These are phyloP conservation scores for Sporothrix humicola DNA, from an alignment of 2,329 filamentous ascomycete species.

Conservation along the genomic window DNA sequence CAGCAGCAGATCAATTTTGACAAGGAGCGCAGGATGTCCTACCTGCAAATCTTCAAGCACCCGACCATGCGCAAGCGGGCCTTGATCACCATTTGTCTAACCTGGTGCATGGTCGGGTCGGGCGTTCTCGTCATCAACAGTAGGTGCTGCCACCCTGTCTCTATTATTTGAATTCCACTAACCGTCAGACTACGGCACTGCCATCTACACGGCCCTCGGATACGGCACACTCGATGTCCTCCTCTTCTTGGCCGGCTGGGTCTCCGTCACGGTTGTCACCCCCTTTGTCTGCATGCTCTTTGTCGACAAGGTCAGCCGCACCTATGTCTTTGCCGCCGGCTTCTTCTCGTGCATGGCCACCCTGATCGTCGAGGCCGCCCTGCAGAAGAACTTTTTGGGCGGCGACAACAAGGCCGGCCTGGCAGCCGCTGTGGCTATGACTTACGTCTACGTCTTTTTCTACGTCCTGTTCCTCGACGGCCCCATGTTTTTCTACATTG, in stretches of 20 bases:
- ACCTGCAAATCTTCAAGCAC: background rate
- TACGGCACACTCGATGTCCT: slow-evolving; percentile 10
- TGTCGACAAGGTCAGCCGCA: slow-evolving; percentile 28
- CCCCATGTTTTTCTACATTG: slow-evolving; percentile 5
- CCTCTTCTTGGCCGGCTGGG: slow-evolving; percentile 26
- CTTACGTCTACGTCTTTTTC: slow-evolving; percentile 26
- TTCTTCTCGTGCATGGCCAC: background rate
- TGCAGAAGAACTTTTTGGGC: slow-evolving; percentile 10
- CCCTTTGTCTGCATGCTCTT: slow-evolving; percentile 8
- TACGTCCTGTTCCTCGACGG: slow-evolving; percentile 19
- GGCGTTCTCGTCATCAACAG: background rate
- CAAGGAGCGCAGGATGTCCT: background rate
- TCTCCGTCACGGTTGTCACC: background rate
- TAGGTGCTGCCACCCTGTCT: background rate
- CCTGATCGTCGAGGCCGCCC: slow-evolving; percentile 16
- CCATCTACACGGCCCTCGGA: slow-evolving; percentile 14
- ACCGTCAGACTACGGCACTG: slow-evolving; percentile 23
- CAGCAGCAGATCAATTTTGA: slow-evolving; percentile 19
- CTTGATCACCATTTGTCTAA: background rate
- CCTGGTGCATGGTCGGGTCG: background rate
- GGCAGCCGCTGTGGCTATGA: slow-evolving; percentile 3
- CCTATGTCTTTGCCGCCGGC: background rate
- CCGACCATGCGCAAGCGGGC: slow-evolving; percentile 10
- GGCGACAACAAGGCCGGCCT: background rate
- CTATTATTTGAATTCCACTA: no score